Percentiles rank a stretch among this genome's conserved stretches.
Evolutionary conservation across 768 basidiomycete species (phyloP).

Genomic region (Boletales sp.): DNA sequence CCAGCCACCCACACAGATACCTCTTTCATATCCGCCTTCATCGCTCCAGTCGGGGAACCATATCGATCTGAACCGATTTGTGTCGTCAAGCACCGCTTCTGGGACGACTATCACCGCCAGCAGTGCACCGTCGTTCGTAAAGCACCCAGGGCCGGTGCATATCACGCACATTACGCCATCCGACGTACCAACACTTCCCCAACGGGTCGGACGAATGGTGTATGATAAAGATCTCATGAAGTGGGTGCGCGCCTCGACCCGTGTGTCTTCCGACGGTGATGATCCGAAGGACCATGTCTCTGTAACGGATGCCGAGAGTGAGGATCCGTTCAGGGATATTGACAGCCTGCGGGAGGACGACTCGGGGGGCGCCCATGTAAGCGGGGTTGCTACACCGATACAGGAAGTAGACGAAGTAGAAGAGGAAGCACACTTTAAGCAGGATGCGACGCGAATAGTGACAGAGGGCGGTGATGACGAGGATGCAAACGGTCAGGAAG

Average conservation of each 20-base stretch:
- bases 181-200: slow-evolving; percentile 72
- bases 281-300: slow-evolving; percentile 29
- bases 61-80: slow-evolving; percentile 83
- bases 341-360: slow-evolving; percentile 78
- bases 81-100: slow-evolving; percentile 84
- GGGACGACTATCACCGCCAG: slow-evolving; percentile 67
- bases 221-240: slow-evolving; percentile 81
- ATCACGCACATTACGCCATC: slow-evolving; percentile 78
- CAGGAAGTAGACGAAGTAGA: slow-evolving; percentile 11
- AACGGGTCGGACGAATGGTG: slow-evolving; percentile 82
- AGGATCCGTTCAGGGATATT: slow-evolving; percentile 90
- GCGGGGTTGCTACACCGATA: neutral
- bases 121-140: slow-evolving; percentile 79
- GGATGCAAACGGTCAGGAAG: slow-evolving; percentile 57
- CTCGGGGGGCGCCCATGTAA: slow-evolving; percentile 24
- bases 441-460: slow-evolving; percentile 25
- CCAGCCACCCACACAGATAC: slow-evolving; percentile 31
- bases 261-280: slow-evolving; percentile 28
- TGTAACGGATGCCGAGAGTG: slow-evolving; percentile 50
- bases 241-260: slow-evolving; percentile 69
- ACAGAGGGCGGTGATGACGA: slow-evolving; percentile 48
- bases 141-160: slow-evolving; percentile 75
- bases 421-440: slow-evolving; percentile 14
- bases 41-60: slow-evolving; percentile 51
- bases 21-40: slow-evolving; percentile 44